Conservation (phyloP, 371 early-diverging fungal genomes). For the Dichotomocladium elegans region DNA sequence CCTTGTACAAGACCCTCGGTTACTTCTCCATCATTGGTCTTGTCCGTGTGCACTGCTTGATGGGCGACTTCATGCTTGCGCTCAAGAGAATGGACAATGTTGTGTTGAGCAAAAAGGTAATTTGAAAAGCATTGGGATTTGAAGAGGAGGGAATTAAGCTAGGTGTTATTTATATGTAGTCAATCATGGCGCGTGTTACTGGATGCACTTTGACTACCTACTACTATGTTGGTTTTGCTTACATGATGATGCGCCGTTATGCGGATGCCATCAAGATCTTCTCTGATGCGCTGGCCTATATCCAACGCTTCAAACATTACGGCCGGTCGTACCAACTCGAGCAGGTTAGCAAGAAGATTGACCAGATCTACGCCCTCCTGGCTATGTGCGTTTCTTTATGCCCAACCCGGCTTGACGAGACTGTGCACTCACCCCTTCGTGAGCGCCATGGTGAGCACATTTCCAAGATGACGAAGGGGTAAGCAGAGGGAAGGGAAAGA, state of each 20-base stretch:
- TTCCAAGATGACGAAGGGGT: constrained; percentile 80
- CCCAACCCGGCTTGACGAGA: constrained; percentile 92
- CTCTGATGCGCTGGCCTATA: constrained; percentile 85
- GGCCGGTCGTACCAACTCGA: constrained; percentile 90
- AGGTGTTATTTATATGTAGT: constrained; percentile 32
- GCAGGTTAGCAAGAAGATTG: constrained; percentile 71
- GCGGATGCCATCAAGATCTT: constrained; percentile 93
- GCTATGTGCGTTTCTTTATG: constrained; percentile 88
- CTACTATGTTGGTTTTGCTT: constrained; percentile 95
- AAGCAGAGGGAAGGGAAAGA: constrained; percentile 9
- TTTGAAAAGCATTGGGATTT: neutral
- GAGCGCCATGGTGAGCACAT: constrained; percentile 93
- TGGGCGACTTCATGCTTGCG: constrained; percentile 92
- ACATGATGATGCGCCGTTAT: constrained; percentile 97
- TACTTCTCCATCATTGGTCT: constrained; percentile 93
- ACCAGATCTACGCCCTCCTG: constrained; percentile 92
- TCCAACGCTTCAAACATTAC: constrained; percentile 90
- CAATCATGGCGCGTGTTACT: constrained; percentile 89
- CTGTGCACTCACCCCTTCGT: constrained; percentile 79
- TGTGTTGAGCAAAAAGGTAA: constrained; percentile 81
- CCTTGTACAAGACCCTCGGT: constrained; percentile 94
- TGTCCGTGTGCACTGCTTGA: constrained; percentile 89
- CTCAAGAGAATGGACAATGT: constrained; percentile 94
- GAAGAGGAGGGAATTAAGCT: neutral
- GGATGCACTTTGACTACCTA: constrained; percentile 95